Evolutionary conservation across 2,329 filamentous ascomycete species (phyloP).

Genomic region (Dactylella cylindrospora): DNA sequence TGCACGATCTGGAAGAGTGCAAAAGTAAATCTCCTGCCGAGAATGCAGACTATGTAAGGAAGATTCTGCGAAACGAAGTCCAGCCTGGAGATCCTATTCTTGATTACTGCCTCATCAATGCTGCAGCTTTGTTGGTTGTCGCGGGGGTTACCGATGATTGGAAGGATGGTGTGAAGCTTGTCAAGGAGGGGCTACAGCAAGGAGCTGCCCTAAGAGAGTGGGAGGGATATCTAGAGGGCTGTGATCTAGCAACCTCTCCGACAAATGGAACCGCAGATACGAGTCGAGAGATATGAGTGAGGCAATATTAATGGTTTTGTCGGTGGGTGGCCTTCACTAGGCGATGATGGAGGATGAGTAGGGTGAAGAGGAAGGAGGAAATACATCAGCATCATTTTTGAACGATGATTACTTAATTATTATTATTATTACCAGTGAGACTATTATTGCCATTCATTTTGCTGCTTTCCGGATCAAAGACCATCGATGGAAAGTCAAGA

Average conservation of each 20-base stretch:
- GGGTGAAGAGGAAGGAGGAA: too few relatives aligned
- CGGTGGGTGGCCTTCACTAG: too few relatives aligned
- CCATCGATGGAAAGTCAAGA: too few relatives aligned
- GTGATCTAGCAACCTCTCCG: background rate
- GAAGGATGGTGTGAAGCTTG: conserved; percentile 90
- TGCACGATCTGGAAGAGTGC: conserved; percentile 74
- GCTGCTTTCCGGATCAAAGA: too few relatives aligned
- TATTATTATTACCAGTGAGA: too few relatives aligned
- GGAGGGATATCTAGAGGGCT: conserved; percentile 61
- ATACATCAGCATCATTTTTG: too few relatives aligned
- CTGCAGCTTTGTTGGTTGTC: conserved; percentile 80
- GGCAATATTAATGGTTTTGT: too few relatives aligned
- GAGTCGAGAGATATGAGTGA: too few relatives aligned
- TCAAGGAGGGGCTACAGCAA: conserved; percentile 83
- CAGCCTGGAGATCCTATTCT: conserved; percentile 79
- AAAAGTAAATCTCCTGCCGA: conserved; percentile 80
- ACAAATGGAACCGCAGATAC: background rate
- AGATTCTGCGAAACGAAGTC: conserved; percentile 60
- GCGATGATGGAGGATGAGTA: too few relatives aligned
- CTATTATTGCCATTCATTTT: too few relatives aligned
- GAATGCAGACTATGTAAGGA: conserved; percentile 81
- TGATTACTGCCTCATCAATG: conserved; percentile 92
- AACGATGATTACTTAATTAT: too few relatives aligned
- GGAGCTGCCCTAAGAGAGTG: conserved; percentile 83
- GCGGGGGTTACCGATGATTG: conserved; percentile 86